A percentile compares a stretch with the other conserved stretches of the same genome.
Conservation (phyloP, 768 basidiomycete species). For the Russula compacta region DNA sequence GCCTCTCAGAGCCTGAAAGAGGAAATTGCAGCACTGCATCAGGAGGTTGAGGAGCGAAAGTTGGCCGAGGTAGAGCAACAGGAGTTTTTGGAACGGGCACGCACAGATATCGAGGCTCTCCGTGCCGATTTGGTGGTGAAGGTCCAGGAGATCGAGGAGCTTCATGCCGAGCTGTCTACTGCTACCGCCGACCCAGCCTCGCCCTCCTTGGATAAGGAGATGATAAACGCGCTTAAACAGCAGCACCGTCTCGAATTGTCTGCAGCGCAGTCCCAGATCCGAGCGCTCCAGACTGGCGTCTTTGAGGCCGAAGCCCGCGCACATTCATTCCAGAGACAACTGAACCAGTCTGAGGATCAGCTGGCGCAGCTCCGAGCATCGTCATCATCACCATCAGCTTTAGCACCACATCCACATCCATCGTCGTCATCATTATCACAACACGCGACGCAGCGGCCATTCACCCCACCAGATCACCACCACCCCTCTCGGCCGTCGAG, state of each 20-base stretch:
- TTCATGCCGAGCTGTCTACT: slow-evolving; percentile 40
- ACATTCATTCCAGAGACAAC: slow-evolving; percentile 60
- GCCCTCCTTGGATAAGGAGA: slow-evolving; percentile 63
- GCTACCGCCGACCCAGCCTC: slow-evolving; percentile 32
- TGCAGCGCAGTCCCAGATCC: slow-evolving; percentile 67
- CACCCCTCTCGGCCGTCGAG: slow-evolving; percentile 40
- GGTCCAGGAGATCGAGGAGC: slow-evolving; percentile 57
- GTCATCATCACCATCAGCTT: slow-evolving; percentile 26
- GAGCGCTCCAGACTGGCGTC: slow-evolving; percentile 60
- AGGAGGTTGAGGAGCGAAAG: slow-evolving; percentile 42
- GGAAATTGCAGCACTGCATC: slow-evolving; percentile 43
- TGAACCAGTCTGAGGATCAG: slow-evolving; percentile 58
- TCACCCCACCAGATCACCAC: slow-evolving; percentile 27
- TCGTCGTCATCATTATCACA: slow-evolving; percentile 28
- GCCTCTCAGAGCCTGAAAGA: slow-evolving; percentile 40
- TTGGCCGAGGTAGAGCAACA: slow-evolving; percentile 50
- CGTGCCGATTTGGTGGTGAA: slow-evolving; percentile 50
- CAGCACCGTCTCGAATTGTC: slow-evolving; percentile 78
- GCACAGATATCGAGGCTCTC: slow-evolving; percentile 63
- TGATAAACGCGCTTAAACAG: slow-evolving; percentile 59
- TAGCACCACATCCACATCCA: slow-evolving; percentile 23
- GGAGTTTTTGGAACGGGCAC: slow-evolving; percentile 52
- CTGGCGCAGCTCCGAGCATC: slow-evolving; percentile 39
- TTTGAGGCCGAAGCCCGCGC: slow-evolving; percentile 66
- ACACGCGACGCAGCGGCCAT: slow-evolving; percentile 35